These are phyloP conservation scores for Gentiana dahurica DNA, from an alignment of 257 asterid genomes.

Conservation along the genomic window DNA sequence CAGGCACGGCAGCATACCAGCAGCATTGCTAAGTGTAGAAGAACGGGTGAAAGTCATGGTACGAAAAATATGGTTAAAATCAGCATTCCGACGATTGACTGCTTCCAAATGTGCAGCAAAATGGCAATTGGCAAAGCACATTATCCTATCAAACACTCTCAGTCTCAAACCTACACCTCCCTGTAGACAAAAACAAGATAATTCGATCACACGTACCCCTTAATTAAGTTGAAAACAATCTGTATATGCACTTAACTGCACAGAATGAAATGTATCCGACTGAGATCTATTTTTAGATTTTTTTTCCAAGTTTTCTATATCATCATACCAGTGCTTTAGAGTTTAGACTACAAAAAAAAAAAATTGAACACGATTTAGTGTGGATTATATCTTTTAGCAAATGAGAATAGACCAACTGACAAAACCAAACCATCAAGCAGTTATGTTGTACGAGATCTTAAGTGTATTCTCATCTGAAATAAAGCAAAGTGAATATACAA, in stretches of 20 bases:
- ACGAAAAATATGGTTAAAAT: slow-evolving; percentile 78
- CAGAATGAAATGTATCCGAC: background rate
- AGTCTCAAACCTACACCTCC: slow-evolving; percentile 95
- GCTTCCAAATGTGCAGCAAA: slow-evolving; percentile 99
- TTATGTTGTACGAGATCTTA: too few species aligned
- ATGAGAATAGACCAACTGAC: too few species aligned
- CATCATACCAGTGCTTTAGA: too few species aligned
- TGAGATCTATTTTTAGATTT: too few species aligned
- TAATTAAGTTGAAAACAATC: background rate
- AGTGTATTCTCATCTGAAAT: too few species aligned
- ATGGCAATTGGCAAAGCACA: slow-evolving; percentile 89
- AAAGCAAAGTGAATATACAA: too few species aligned
- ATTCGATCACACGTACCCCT: background rate
- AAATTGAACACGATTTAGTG: too few species aligned
- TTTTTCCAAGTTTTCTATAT: too few species aligned
- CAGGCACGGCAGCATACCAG: slow-evolving; percentile 81
- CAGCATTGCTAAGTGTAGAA: slow-evolving; percentile 45
- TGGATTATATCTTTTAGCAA: too few species aligned
- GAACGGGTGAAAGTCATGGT: slow-evolving; percentile 77
- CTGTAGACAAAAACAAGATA: slow-evolving; percentile 25
- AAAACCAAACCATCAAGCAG: too few species aligned
- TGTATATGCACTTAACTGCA: background rate
- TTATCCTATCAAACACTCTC: slow-evolving; percentile 81
- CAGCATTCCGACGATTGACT: slow-evolving; percentile 82
- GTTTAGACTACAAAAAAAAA: too few species aligned